phyloP scores from a whole-genome alignment of 148 eudicot species.

The Agrostemma githago region DNA sequence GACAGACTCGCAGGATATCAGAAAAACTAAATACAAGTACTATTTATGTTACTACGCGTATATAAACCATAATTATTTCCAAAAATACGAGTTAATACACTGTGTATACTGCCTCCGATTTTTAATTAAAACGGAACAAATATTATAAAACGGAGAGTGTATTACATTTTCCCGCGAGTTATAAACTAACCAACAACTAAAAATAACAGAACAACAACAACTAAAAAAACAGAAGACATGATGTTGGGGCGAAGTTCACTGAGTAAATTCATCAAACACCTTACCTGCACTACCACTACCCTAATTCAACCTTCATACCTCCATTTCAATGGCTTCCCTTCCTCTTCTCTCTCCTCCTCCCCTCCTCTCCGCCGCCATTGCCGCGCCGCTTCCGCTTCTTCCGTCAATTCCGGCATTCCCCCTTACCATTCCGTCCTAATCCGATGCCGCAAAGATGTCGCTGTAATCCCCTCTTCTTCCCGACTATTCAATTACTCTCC shows the following conservation, averaged over 20 bases:
- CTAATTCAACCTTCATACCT: slow-evolving; percentile 21
- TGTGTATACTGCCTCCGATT: no score
- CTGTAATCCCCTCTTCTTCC: slow-evolving; percentile 35
- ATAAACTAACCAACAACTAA: no score
- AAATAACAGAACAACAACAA: not conserved
- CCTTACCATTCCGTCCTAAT: slow-evolving; percentile 62
- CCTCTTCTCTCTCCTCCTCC: slow-evolving; percentile 16
- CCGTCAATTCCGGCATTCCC: slow-evolving; percentile 35
- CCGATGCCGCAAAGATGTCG: slow-evolving; percentile 48
- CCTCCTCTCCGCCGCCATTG: slow-evolving; percentile 21
- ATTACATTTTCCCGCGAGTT: no score
- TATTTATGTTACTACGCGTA: no score
- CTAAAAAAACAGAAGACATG: not conserved
- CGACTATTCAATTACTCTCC: not conserved
- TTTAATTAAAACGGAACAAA: no score
- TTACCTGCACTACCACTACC: slow-evolving; percentile 31
- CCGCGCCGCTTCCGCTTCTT: slow-evolving; percentile 25
- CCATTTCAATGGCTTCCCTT: slow-evolving; percentile 19
- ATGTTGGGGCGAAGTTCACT: slow-evolving; percentile 27
- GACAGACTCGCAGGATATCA: no score
- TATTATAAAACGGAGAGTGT: no score
- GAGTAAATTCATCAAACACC: slow-evolving; percentile 77
- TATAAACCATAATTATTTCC: no score
- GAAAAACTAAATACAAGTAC: no score
- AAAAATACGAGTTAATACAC: no score